These are phyloP conservation scores for Macadamia tetraphylla DNA, from an alignment of 164 flowering plant genomes.

Conservation along the genomic window DNA sequence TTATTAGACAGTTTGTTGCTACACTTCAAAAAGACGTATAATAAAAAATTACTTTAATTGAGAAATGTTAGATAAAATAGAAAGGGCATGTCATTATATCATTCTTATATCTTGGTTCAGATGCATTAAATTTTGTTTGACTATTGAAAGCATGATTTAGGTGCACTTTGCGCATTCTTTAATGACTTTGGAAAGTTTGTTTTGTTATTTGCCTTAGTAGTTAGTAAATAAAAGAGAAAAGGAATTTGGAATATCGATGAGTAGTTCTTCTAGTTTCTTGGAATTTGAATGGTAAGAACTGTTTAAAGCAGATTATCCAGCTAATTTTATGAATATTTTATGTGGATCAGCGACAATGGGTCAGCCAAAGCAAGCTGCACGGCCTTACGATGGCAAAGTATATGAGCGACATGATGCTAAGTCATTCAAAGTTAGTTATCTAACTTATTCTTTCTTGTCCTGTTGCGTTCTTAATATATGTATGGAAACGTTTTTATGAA, in stretches of 20 bases:
- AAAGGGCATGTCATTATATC: too few relatives aligned
- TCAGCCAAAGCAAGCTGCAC: constrained; percentile 47
- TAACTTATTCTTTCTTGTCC: neutral
- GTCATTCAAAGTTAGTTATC: constrained; percentile 39
- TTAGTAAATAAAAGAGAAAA: neutral
- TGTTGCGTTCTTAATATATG: neutral
- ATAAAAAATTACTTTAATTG: too few relatives aligned
- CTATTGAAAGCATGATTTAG: too few relatives aligned
- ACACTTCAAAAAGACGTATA: too few relatives aligned
- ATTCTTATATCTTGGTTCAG: too few relatives aligned
- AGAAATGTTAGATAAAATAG: too few relatives aligned
- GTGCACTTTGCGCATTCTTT: neutral
- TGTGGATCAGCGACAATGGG: constrained; percentile 27
- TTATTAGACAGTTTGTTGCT: too few relatives aligned
- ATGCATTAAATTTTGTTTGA: too few relatives aligned
- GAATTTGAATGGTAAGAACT: neutral
- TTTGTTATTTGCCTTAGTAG: neutral
- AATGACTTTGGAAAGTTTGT: neutral
- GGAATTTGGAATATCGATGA: neutral
- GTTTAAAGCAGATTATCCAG: neutral
- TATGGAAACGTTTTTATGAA: too few relatives aligned
- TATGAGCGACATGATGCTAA: constrained; percentile 55
- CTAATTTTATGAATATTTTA: constrained; percentile 13
- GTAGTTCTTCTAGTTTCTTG: neutral
- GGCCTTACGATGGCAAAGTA: constrained; percentile 41